Evolutionary conservation across 1,284 basidiomycete genomes (phyloP).

Genomic region (Exsudoporus floridanus): DNA sequence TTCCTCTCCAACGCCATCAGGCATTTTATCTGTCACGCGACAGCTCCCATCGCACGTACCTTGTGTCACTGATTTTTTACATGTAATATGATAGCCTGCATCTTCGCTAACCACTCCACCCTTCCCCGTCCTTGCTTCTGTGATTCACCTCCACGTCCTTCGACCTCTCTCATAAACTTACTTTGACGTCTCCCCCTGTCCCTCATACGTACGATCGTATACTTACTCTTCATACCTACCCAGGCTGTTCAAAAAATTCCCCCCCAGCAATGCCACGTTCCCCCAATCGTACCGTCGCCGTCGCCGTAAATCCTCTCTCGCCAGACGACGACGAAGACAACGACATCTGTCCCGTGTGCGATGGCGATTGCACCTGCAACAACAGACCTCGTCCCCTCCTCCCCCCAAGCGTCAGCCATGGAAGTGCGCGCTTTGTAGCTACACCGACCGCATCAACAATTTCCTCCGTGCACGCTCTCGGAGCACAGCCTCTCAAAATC

Average conservation of each 20-base stretch:
- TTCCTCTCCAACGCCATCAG: constrained; percentile 30
- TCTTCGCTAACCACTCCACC: constrained; percentile 8
- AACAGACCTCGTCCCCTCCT: constrained; percentile 39
- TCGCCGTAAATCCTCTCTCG: constrained; percentile 36
- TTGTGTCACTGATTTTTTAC: constrained; percentile 39
- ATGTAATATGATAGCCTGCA: constrained; percentile 36
- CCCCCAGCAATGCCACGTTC: constrained; percentile 63
- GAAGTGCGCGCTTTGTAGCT: constrained; percentile 30
- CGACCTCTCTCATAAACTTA: constrained; percentile 21
- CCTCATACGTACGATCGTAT: constrained; percentile 25
- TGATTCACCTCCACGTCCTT: constrained; percentile 19
- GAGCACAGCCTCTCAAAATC: constrained; percentile 62
- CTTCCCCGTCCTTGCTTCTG: constrained; percentile 22
- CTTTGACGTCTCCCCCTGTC: constrained; percentile 26
- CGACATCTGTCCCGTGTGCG: constrained; percentile 84
- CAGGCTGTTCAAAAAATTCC: constrained; percentile 58
- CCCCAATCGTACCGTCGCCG: constrained; percentile 64
- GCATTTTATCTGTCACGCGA: constrained; percentile 38
- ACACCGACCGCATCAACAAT: constrained; percentile 27
- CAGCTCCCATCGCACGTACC: constrained; percentile 32
- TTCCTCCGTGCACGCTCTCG: constrained; percentile 26
- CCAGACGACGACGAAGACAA: constrained; percentile 65
- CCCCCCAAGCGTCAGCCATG: constrained; percentile 27
- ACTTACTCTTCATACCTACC: constrained; percentile 19
- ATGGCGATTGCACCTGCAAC: constrained; percentile 78